Percentiles rank a stretch among this genome's conserved stretches.
Evolutionary conservation across 2,329 filamentous ascomycete genomes (phyloP).

Genomic region (Ceratocystis harringtonii): DNA sequence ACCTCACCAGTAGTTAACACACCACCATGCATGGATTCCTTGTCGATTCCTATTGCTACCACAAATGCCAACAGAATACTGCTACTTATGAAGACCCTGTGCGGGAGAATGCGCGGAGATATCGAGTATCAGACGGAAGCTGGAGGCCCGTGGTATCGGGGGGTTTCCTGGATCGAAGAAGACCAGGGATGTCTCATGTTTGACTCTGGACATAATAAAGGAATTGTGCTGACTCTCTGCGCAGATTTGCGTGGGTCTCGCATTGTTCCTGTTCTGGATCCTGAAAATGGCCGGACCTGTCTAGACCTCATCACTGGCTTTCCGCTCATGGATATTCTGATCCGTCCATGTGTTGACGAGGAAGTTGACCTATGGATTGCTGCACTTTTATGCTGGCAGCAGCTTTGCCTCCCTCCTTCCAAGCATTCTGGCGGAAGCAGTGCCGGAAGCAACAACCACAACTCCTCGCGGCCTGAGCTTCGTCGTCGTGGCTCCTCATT

Average conservation of each 20-base stretch:
- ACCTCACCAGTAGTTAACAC: slow-evolving; percentile 39
- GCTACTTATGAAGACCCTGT: slow-evolving; percentile 60
- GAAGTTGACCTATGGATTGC: slow-evolving; percentile 71
- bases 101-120: slow-evolving; percentile 65
- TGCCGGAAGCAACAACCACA: slow-evolving; percentile 24
- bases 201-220: slow-evolving; percentile 37
- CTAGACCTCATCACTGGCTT: slow-evolving; percentile 14
- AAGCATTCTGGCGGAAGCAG: slow-evolving; percentile 33
- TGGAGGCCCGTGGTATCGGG: slow-evolving; percentile 48
- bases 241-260: slow-evolving; percentile 13
- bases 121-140: slow-evolving; percentile 54
- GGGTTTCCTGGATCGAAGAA: slow-evolving; percentile 66
- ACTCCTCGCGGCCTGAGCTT: slow-evolving; percentile 29
- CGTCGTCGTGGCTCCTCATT: slow-evolving; percentile 25
- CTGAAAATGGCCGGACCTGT: slow-evolving; percentile 10
- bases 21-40: slow-evolving; percentile 43
- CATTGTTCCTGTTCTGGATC: slow-evolving; percentile 25
- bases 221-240: slow-evolving; percentile 12
- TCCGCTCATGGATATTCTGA: slow-evolving; percentile 35
- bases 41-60: slow-evolving; percentile 44
- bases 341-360: slow-evolving; percentile 47
- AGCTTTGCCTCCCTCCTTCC: slow-evolving; percentile 46
- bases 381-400: slow-evolving; percentile 68
- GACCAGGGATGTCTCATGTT: slow-evolving; percentile 61
- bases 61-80: slow-evolving; percentile 58